Conservation (phyloP, 129 eudicot species). For the Smallanthus sonchifolius region DNA sequence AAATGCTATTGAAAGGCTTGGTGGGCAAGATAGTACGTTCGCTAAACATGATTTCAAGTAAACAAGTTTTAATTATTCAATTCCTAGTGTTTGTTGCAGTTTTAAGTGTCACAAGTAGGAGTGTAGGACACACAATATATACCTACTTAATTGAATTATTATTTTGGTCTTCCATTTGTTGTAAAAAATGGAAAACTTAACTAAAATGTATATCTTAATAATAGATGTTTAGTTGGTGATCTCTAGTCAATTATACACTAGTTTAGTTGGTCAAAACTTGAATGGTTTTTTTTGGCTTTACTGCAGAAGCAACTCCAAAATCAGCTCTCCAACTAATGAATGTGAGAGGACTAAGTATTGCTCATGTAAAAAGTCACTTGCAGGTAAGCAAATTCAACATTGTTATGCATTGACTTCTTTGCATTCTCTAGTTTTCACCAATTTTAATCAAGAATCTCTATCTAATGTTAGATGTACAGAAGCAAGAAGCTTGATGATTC, state of each 20-base stretch:
- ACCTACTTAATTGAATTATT: conserved; percentile 15
- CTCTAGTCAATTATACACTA: background rate
- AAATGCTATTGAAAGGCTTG: conserved; percentile 70
- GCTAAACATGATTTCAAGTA: background rate
- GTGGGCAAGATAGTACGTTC: conserved; percentile 89
- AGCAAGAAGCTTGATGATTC: conserved; percentile 80
- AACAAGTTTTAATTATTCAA: background rate
- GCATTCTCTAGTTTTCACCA: background rate
- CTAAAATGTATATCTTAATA: background rate
- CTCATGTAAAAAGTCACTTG: conserved; percentile 92
- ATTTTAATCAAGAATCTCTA: conserved; percentile 1
- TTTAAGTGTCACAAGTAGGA: conserved; percentile 8
- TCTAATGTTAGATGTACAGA: conserved; percentile 60
- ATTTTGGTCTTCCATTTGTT: conserved; percentile 1
- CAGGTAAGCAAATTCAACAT: conserved; percentile 45
- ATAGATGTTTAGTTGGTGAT: conserved; percentile 10
- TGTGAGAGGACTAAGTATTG: conserved; percentile 81
- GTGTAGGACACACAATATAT: conserved; percentile 12
- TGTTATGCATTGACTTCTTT: background rate
- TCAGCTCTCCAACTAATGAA: conserved; percentile 83
- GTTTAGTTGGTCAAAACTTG: conserved; percentile 21
- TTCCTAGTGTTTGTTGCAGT: background rate
- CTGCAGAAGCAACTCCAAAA: conserved; percentile 83
- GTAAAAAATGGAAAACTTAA: conserved; percentile 1
- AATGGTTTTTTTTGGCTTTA: conserved; percentile 16